Evolutionary conservation across 129 eudicot species (phyloP).

Genomic region (Centaurea solstitialis): DNA sequence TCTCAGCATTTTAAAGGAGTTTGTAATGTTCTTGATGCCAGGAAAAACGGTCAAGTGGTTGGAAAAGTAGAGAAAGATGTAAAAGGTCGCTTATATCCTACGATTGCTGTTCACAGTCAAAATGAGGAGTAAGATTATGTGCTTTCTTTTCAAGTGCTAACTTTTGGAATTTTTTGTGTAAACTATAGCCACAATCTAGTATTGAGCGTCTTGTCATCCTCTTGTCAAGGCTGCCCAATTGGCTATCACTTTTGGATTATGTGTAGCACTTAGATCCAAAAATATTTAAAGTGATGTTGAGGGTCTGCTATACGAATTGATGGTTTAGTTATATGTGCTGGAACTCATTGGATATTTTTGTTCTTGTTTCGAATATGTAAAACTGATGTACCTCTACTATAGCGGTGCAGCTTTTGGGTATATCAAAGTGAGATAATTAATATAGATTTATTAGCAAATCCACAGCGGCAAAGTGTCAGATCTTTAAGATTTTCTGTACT

Average conservation of each 20-base stretch:
- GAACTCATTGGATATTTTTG: slow-evolving; percentile 7
- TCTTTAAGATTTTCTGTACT: not conserved
- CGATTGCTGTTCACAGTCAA: slow-evolving; percentile 94
- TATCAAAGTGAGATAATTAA: not conserved
- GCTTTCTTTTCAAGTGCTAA: slow-evolving; percentile 1
- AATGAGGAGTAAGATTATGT: slow-evolving; percentile 78
- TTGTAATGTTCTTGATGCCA: slow-evolving; percentile 31
- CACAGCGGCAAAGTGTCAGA: not conserved
- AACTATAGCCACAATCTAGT: not conserved
- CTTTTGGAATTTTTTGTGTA: not conserved
- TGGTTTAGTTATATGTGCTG: not conserved
- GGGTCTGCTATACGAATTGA: not conserved
- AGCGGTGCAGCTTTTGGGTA: not conserved
- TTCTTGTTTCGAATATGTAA: not conserved
- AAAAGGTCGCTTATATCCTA: slow-evolving; percentile 78
- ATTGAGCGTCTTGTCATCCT: not conserved
- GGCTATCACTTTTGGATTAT: not conserved
- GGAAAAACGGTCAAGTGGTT: slow-evolving; percentile 79
- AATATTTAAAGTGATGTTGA: not conserved
- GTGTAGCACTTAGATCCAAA: not conserved
- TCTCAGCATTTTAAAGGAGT: slow-evolving; percentile 3
- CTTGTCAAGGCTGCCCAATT: not conserved
- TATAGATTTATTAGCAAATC: not conserved
- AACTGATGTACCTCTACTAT: not conserved
- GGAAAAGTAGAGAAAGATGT: slow-evolving; percentile 67